Base-by-base conservation (phyloP, 2,329 filamentous ascomycete species). In the Verticillium nonalfalfae region DNA sequence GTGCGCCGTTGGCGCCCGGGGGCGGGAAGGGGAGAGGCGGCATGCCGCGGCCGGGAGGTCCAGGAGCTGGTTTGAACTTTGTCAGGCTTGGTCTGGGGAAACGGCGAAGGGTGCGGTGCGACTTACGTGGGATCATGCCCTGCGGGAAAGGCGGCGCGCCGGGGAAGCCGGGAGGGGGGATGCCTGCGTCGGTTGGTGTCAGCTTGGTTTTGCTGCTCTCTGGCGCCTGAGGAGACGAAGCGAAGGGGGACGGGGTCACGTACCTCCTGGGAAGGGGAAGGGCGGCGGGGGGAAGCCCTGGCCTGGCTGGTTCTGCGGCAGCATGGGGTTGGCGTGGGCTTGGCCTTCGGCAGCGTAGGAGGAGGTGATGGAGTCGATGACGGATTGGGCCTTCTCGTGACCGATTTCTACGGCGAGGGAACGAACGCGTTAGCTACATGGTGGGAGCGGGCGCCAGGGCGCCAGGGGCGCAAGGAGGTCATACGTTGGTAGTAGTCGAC, bases 401-500 rank as follows among this genome's bases (percentile, higher is more conserved):
- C 94, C 95, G 75, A 99, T 98, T 80, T 98, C 91, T 94, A 71
- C 7, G n/a, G 56, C 26, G 5, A 31, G 26, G 15, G 26, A 36
- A n/a, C 33, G 33, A 26, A 39, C 50, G 14, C 56, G 62, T 64
- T 60, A 60, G 66, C 56, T 56, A 31, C 59, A 60, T 26, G 54
- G 26, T 14, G 1, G 18, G 13, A 13, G 11, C 5, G 31, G 26
- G 5, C 9, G 54, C 7, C 33, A 6, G 31, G 26, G 5, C 9
- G 54, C 7, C 33, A 6, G 54, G 26, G 9, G 4, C 34, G 13
- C 9, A 56, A 31, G 26, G 50, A 18, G 21, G 59, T 74, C 82
- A 62, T 78, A 93, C 90, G 93, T 79, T 98, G 93, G 77, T 99
- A 99, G 80, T 99, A 99, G 74, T 97, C 93, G 70, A 97, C 90